These are phyloP conservation scores for Cladosporium sp. DNA, from an alignment of 2,329 filamentous ascomycete species.

Conservation along the genomic window DNA sequence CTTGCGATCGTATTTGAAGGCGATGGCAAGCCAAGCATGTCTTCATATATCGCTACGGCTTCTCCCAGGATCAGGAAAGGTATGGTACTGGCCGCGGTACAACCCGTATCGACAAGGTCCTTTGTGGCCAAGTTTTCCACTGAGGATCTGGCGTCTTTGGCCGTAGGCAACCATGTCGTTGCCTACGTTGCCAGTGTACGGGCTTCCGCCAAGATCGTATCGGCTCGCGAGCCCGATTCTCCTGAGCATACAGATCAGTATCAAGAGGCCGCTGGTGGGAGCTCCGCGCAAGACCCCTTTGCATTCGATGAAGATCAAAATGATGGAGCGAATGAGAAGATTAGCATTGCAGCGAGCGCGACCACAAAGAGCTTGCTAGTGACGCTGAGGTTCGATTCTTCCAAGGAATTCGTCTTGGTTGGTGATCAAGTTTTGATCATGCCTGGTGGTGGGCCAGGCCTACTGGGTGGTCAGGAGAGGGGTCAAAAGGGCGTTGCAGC, in stretches of 20 bases:
- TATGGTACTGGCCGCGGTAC: constrained; percentile 67
- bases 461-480: constrained; percentile 51
- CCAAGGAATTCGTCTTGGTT: constrained; percentile 68
- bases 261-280: background rate
- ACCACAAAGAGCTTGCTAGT: constrained; percentile 44
- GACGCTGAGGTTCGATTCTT: constrained; percentile 63
- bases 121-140: constrained; percentile 65
- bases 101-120: constrained; percentile 47
- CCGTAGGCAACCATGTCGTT: constrained; percentile 66
- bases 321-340: constrained; percentile 13
- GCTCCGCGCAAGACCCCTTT: constrained; percentile 19
- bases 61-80: constrained; percentile 59
- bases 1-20: constrained; percentile 64
- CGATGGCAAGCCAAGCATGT: constrained; percentile 19
- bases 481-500: constrained; percentile 49
- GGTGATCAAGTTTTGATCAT: constrained; percentile 66
- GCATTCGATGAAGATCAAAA: constrained; percentile 22
- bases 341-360: constrained; percentile 20
- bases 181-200: constrained; percentile 85
- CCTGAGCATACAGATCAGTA: constrained; percentile 5
- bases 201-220: constrained; percentile 68
- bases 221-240: constrained; percentile 30
- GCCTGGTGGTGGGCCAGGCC: constrained; percentile 62
- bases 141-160: constrained; percentile 57
- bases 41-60: constrained; percentile 22